Evolutionary conservation across 306 rosid genomes (phyloP).

Genomic region (Purshia tridentata): DNA sequence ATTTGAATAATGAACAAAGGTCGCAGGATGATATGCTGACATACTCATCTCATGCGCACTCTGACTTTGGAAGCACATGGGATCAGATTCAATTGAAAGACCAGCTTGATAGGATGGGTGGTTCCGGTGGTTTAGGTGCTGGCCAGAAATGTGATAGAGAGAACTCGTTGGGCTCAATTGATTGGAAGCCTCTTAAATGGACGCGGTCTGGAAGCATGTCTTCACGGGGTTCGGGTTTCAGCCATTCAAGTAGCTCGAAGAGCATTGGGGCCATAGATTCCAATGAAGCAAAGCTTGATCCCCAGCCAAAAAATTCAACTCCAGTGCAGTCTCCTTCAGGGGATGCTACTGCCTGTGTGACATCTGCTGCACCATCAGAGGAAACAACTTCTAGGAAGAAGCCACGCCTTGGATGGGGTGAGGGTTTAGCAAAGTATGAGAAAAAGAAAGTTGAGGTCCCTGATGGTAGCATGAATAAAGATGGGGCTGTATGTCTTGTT

Average conservation of each 20-base stretch:
- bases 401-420: constrained; percentile 95
- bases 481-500: constrained; percentile 43
- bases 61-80: constrained; percentile 63
- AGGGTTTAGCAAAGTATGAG: constrained; percentile 97
- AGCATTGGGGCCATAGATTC: constrained; percentile 65
- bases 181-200: constrained; percentile 98
- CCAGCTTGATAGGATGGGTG: constrained; percentile 66
- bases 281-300: constrained; percentile 53
- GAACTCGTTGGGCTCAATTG: constrained; percentile 50
- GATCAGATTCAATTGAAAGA: constrained; percentile 68
- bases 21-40: constrained; percentile 54
- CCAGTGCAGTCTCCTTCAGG: constrained; percentile 62
- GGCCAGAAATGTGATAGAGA: constrained; percentile 67
- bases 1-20: constrained; percentile 55
- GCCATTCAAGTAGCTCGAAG: constrained; percentile 72
- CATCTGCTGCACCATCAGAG: constrained; percentile 68
- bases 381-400: constrained; percentile 79
- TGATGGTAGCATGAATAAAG: constrained; percentile 53
- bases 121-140: constrained; percentile 52
- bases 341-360: constrained; percentile 67
- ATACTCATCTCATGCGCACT: constrained; percentile 49
- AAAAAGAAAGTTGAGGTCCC: constrained; percentile 86
- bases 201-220: constrained; percentile 84
- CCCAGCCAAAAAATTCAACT: constrained; percentile 50
- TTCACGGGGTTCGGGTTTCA: constrained; percentile 84